Percentiles rank a stretch among this genome's conserved stretches.
Conservation (phyloP, 768 basidiomycete species). For the Termitomyces sp. region DNA sequence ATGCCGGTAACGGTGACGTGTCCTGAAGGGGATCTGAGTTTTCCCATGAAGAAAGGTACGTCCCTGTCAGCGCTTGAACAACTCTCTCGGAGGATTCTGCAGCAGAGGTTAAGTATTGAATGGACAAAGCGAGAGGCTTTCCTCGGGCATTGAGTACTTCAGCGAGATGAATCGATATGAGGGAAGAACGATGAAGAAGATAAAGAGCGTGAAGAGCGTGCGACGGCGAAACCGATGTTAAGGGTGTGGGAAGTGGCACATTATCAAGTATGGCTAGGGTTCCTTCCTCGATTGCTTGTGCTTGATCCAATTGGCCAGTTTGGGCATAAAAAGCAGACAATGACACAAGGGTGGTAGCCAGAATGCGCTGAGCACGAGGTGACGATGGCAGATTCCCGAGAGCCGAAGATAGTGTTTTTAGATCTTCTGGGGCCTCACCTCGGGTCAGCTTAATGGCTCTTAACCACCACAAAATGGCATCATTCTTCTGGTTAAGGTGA, state of each 20-base stretch:
- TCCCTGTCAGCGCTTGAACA: conserved; percentile 44
- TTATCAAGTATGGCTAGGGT: conserved; percentile 50
- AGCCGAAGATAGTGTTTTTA: conserved; percentile 18
- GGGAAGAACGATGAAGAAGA: conserved; percentile 67
- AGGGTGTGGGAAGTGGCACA: conserved; percentile 40
- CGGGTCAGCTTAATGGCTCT: conserved; percentile 44
- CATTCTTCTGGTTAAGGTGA: conserved; percentile 44
- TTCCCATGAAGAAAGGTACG: conserved; percentile 27
- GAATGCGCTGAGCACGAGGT: conserved; percentile 56
- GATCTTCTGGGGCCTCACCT: conserved; percentile 20
- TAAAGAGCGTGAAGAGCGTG: conserved; percentile 60
- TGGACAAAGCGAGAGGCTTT: conserved; percentile 34
- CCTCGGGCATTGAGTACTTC: conserved; percentile 58
- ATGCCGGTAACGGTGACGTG: conserved; percentile 34
- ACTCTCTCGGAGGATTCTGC: conserved; percentile 67
- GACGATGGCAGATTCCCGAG: conserved; percentile 42
- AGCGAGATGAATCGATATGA: conserved; percentile 66
- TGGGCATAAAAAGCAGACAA: conserved; percentile 66
- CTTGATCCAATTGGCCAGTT: conserved; percentile 47
- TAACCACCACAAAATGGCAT: conserved; percentile 66
- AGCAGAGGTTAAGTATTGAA: conserved; percentile 53
- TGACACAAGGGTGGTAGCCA: conserved; percentile 60
- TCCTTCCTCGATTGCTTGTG: conserved; percentile 49
- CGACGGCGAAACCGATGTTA: conserved; percentile 41
- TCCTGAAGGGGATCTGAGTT: conserved; percentile 22